A percentile compares a stretch with the other conserved stretches of the same genome.
These are phyloP conservation scores for Simplicillium aogashimaense DNA, from an alignment of 2,329 filamentous ascomycete species.

Conservation along the genomic window DNA sequence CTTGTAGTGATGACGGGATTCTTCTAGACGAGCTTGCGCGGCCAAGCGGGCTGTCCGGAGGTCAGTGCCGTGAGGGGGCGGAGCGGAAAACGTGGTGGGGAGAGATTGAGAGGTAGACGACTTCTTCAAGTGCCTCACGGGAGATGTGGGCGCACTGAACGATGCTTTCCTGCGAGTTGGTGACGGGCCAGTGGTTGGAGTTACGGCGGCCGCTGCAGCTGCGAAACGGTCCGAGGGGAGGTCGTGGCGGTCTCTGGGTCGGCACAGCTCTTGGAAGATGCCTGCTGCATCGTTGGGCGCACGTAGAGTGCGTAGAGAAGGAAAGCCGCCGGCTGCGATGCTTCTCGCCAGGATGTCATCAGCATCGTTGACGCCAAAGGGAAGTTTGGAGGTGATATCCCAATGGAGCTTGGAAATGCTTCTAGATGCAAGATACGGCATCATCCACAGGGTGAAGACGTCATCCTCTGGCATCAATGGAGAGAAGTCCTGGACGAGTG, in stretches of 20 bases:
- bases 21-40: slow-evolving; percentile 56
- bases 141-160: slow-evolving; percentile 10
- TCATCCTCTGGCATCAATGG: slow-evolving; percentile 46
- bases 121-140: slow-evolving; percentile 18
- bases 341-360: slow-evolving; percentile 55
- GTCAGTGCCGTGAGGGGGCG: slow-evolving; percentile 27
- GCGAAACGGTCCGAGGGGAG: slow-evolving; percentile 37
- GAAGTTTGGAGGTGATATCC: slow-evolving; percentile 45
- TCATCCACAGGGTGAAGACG: slow-evolving; percentile 46
- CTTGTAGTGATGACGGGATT: slow-evolving; percentile 40
- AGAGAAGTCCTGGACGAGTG: slow-evolving; percentile 42
- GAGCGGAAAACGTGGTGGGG: slow-evolving; percentile 10
- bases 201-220: slow-evolving; percentile 8
- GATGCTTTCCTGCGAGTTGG: slow-evolving; percentile 5
- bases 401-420: slow-evolving; percentile 49
- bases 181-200: slow-evolving; percentile 1
- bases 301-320: slow-evolving; percentile 47
- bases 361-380: slow-evolving; percentile 32
- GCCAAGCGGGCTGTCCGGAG: slow-evolving; percentile 45
- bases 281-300: slow-evolving; percentile 62
- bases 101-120: slow-evolving; percentile 25
- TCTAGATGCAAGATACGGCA: slow-evolving; percentile 50
- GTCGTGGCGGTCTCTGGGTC: slow-evolving; percentile 46
- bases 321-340: slow-evolving; percentile 54
- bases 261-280: slow-evolving; percentile 58